Evolutionary conservation across 2,329 filamentous ascomycete genomes (phyloP).

Genomic region (Botrytis sinoallii): DNA sequence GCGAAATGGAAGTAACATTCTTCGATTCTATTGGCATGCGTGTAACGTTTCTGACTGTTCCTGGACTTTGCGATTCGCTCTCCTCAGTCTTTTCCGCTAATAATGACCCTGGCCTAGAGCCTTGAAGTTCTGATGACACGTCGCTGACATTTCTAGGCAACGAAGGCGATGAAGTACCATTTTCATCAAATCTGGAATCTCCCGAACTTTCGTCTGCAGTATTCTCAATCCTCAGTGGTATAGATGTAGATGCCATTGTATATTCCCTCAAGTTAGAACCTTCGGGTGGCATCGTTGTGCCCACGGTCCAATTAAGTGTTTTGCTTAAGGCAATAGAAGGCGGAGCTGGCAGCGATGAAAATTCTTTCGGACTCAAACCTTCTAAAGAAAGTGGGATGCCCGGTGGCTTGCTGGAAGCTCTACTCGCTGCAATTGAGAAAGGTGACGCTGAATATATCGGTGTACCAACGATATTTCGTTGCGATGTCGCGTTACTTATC

Average conservation of each 20-base stretch:
- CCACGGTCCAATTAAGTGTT: fast-evolving
- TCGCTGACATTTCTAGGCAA: neutral
- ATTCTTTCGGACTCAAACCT: too few relatives aligned
- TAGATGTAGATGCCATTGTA: neutral
- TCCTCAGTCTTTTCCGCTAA: neutral
- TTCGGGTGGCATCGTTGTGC: neutral
- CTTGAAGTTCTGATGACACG: neutral
- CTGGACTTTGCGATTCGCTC: fast-evolving
- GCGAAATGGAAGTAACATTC: fast-evolving
- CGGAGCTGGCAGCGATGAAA: too few relatives aligned
- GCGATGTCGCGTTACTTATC: neutral
- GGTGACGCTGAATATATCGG: neutral
- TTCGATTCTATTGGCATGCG: fast-evolving
- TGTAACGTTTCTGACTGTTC: neutral
- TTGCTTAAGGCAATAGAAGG: too few relatives aligned
- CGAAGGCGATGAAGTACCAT: neutral
- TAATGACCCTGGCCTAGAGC: neutral
- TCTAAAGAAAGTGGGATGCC: too few relatives aligned
- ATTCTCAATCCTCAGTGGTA: neutral
- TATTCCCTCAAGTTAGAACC: fast-evolving
- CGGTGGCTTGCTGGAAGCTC: neutral
- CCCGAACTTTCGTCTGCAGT: neutral
- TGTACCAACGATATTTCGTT: neutral
- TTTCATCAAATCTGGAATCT: neutral
- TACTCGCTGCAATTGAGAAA: neutral